Conservation (phyloP, 139 green algal genomes). For the Pleodorina starrii region DNA sequence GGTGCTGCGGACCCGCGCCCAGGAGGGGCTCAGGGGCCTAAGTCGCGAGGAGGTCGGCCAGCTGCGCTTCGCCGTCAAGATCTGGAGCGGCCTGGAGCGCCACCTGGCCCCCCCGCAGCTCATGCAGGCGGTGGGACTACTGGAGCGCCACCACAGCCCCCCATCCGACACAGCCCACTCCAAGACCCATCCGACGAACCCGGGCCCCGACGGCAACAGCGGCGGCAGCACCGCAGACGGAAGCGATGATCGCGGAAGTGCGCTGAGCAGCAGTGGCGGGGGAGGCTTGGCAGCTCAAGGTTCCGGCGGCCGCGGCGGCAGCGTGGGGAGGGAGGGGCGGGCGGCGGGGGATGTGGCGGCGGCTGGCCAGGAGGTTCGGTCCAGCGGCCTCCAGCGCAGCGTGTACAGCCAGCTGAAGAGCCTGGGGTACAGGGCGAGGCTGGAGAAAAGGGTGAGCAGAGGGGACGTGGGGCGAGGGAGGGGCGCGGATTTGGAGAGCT, state of each 20-base stretch:
- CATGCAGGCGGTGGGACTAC: not conserved
- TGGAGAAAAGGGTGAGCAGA: constrained; percentile 26
- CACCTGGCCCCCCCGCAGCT: not conserved
- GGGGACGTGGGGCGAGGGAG: not conserved
- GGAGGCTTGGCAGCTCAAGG: too few species aligned
- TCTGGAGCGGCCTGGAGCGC: not conserved
- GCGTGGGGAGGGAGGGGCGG: too few species aligned
- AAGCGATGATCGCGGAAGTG: not conserved
- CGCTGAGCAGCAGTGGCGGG: not conserved
- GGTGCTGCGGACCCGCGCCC: not conserved
- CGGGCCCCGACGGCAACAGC: not conserved
- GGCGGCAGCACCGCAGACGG: not conserved
- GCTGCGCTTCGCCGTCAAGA: not conserved
- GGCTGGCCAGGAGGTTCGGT: too few species aligned
- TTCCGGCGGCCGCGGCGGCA: too few species aligned
- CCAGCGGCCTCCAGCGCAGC: constrained; percentile 11
- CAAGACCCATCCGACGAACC: too few species aligned
- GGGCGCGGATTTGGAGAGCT: not conserved
- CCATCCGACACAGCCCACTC: too few species aligned
- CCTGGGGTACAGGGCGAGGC: not conserved
- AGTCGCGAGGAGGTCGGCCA: too few species aligned
- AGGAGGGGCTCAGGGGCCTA: too few species aligned
- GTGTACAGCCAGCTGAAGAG: not conserved
- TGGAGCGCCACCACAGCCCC: too few species aligned
- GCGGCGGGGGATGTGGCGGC: not conserved